Conservation (phyloP, 2,329 filamentous ascomycete genomes). For the Microsporum audouinii region DNA sequence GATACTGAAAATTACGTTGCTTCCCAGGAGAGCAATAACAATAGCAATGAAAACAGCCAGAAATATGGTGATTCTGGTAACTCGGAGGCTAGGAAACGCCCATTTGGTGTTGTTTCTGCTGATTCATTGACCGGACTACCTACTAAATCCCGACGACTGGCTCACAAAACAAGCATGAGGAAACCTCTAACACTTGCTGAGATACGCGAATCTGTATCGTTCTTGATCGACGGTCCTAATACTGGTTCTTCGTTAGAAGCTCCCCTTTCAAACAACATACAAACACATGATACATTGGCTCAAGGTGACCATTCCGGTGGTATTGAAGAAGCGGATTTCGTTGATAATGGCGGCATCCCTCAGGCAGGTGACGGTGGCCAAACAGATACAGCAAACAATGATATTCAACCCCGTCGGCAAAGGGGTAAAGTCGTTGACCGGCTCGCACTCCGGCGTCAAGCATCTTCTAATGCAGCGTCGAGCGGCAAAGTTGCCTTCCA, state of each 20-base stretch:
- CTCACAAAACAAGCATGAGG: constrained; percentile 41
- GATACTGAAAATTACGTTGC: constrained; percentile 13
- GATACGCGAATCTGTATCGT: constrained; percentile 71
- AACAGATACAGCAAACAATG: constrained; percentile 40
- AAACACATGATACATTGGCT: not conserved
- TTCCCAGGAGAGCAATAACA: not conserved
- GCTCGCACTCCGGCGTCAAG: constrained; percentile 34
- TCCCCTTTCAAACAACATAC: not conserved
- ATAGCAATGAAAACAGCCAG: constrained; percentile 13
- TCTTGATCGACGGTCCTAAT: constrained; percentile 58
- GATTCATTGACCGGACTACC: constrained; percentile 43
- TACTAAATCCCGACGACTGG: constrained; percentile 51
- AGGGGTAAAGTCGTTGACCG: constrained; percentile 35
- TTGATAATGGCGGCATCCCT: constrained; percentile 34
- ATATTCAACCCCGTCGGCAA: constrained; percentile 29
- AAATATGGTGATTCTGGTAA: constrained; percentile 8
- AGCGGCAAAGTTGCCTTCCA: constrained; percentile 28
- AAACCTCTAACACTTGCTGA: constrained; percentile 67
- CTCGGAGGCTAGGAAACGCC: constrained; percentile 22
- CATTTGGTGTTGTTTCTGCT: constrained; percentile 29
- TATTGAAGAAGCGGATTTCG: constrained; percentile 20
- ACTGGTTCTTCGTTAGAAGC: constrained; percentile 17
- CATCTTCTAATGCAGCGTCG: constrained; percentile 33
- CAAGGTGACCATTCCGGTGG: not conserved
- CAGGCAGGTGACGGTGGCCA: constrained; percentile 42